These are phyloP conservation scores for Tetrahymena borealis DNA, from an alignment of 73 alveolate genomes.

Conservation along the genomic window DNA sequence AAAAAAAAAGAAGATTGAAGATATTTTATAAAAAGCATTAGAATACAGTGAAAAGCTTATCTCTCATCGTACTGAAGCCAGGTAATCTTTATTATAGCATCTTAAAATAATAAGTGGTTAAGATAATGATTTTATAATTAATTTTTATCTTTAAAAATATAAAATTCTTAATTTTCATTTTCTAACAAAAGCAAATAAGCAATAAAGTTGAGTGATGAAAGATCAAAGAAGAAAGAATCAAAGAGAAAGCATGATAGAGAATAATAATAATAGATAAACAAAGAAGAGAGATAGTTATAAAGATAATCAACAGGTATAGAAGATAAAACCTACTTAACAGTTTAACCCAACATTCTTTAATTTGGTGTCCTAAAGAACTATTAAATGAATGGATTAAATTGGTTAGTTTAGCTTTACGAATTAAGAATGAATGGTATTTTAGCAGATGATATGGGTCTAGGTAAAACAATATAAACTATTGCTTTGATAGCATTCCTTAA, in stretches of 20 bases:
- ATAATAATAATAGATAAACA: background rate
- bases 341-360: background rate
- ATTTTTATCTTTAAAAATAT: too few species aligned
- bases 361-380: constrained; percentile 24
- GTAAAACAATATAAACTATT: constrained; percentile 92
- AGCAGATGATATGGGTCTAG: constrained; percentile 99
- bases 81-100: background rate
- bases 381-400: constrained; percentile 90
- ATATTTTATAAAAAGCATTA: background rate
- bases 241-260: background rate
- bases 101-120: too few species aligned
- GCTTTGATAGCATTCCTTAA: constrained; percentile 74
- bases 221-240: background rate
- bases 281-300: background rate
- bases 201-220: background rate
- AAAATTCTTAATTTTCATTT: too few species aligned
- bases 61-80: background rate
- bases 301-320: background rate
- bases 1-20: background rate
- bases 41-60: background rate
- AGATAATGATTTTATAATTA: too few species aligned
- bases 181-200: background rate
- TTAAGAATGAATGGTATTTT: constrained; percentile 89
- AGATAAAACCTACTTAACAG: background rate
- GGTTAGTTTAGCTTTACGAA: constrained; percentile 78